Evolutionary conservation across 2,329 filamentous ascomycete genomes (phyloP).

Genomic region (Nectriaceae sp.): DNA sequence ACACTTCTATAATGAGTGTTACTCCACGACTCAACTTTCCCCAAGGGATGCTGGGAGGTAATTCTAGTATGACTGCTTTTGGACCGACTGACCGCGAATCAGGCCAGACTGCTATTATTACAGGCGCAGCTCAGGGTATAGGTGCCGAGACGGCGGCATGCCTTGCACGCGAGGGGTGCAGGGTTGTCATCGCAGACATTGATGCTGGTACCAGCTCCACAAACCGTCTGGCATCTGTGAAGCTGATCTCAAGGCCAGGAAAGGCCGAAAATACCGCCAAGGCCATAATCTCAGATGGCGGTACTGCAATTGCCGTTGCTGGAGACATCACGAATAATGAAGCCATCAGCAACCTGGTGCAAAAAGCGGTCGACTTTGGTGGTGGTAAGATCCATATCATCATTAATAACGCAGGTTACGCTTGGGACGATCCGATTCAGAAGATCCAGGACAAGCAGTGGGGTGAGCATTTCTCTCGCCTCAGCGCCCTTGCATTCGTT

Average conservation of each 20-base stretch:
- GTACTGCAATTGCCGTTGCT: conserved; percentile 5
- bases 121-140: conserved; percentile 9
- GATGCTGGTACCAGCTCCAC: conserved; percentile 10
- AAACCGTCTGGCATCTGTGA: too few species aligned
- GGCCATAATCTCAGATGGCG: conserved; percentile 7
- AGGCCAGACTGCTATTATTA: conserved; percentile 13
- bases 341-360: conserved; percentile 4
- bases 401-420: conserved; percentile 14
- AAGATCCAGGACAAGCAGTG: background rate
- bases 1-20: conserved; percentile 6
- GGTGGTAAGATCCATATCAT: conserved; percentile 12
- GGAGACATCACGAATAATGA: conserved; percentile 11
- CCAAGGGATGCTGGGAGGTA: conserved; percentile 10
- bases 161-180: conserved; percentile 8
- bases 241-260: background rate
- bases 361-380: conserved; percentile 7
- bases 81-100: background rate
- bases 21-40: conserved; percentile 9
- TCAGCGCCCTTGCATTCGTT: background rate
- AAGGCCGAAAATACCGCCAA: conserved; percentile 8
- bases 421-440: conserved; percentile 1
- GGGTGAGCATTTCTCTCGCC: background rate
- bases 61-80: background rate
- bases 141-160: conserved; percentile 8
- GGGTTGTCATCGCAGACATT: conserved; percentile 9